phyloP scores from a whole-genome alignment of 768 basidiomycete genomes.

The Mycena haematopus region DNA sequence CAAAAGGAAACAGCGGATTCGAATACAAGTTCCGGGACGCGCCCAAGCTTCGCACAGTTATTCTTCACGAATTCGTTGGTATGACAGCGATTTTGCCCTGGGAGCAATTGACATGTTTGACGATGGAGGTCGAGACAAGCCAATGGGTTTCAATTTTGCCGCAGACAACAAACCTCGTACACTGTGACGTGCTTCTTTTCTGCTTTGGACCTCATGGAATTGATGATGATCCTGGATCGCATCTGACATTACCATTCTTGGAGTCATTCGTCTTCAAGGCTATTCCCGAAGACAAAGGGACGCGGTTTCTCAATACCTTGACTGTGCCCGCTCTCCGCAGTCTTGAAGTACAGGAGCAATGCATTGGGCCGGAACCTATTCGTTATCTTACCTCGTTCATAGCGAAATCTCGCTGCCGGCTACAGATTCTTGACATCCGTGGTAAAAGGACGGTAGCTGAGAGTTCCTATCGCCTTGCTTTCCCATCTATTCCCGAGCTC shows the following conservation, averaged over 20 bases:
- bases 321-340: not conserved
- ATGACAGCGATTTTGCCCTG: not conserved
- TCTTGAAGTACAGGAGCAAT: not conserved
- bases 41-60: not conserved
- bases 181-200: not conserved
- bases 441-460: not conserved
- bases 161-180: not conserved
- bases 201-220: not conserved
- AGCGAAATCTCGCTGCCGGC: not conserved
- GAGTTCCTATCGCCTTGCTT: not conserved
- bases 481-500: not conserved
- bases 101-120: not conserved
- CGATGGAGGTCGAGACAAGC: too few relatives aligned
- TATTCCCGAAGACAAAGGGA: not conserved
- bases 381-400: not conserved
- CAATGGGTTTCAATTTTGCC: not conserved
- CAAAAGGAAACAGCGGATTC: too few relatives aligned
- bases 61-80: not conserved
- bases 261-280: not conserved
- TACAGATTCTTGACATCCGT: not conserved
- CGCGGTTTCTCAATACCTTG: not conserved
- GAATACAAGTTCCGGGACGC: too few relatives aligned
- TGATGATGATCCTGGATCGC: not conserved
- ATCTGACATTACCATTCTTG: not conserved
- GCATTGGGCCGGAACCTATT: not conserved